Conservation (phyloP, 768 basidiomycete species). For the Boletus sp. region DNA sequence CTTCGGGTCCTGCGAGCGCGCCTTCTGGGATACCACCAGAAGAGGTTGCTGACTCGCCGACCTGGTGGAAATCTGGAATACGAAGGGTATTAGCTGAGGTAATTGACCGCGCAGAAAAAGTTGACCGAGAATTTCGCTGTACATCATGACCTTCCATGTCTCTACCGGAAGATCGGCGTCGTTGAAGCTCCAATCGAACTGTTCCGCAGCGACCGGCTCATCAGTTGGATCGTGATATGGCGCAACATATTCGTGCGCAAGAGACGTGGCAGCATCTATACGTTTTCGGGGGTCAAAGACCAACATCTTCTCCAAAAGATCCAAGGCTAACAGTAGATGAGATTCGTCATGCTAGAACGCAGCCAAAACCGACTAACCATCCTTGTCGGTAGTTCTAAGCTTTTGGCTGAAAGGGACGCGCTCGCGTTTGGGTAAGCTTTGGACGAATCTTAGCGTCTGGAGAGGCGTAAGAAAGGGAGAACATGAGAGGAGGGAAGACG, state of each 20-base stretch:
- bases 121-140: constrained; percentile 93
- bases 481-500: constrained; percentile 24
- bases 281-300: constrained; percentile 98
- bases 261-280: constrained; percentile 89
- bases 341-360: background rate
- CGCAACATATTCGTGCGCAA: constrained; percentile 89
- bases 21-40: constrained; percentile 48
- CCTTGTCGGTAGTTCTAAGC: constrained; percentile 80
- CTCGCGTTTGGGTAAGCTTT: constrained; percentile 93
- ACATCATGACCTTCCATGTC: constrained; percentile 99
- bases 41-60: constrained; percentile 49
- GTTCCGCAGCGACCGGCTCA: constrained; percentile 89
- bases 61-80: constrained; percentile 73
- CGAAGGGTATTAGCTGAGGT: background rate
- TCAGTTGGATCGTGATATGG: constrained; percentile 99
- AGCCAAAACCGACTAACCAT: constrained; percentile 50
- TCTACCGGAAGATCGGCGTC: constrained; percentile 98
- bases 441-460: constrained; percentile 97
- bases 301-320: constrained; percentile 97
- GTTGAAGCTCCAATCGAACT: constrained; percentile 99
- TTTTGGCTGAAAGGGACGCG: constrained; percentile 95
- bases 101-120: constrained; percentile 1
- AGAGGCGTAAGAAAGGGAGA: constrained; percentile 11
- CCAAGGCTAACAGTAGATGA: constrained; percentile 59
- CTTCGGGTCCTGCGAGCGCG: constrained; percentile 65